phyloP scores from a whole-genome alignment of 495 filamentous ascomycete genomes.

The Daldinia caldariorum region DNA sequence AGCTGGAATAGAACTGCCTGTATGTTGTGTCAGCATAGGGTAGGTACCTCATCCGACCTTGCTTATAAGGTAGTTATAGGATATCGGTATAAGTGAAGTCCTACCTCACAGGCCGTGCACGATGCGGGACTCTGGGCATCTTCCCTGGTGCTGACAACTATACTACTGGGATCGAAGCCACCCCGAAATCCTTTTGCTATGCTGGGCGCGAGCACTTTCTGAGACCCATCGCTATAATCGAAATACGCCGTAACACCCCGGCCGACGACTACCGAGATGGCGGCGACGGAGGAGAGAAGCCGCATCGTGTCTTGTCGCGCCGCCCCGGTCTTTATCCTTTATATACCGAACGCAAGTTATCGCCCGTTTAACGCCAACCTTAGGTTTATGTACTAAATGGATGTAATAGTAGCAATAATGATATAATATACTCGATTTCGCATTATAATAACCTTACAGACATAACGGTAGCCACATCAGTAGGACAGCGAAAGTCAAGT shows the following conservation, averaged over 20 bases:
- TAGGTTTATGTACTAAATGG: too few relatives aligned
- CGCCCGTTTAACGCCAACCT: too few relatives aligned
- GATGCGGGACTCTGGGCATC: conserved; percentile 57
- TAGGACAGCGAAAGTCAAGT: too few relatives aligned
- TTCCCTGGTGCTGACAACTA: conserved; percentile 44
- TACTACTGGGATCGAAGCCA: conserved; percentile 5
- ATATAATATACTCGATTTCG: not conserved
- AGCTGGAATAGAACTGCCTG: conserved; percentile 58
- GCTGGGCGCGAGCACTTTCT: conserved; percentile 19
- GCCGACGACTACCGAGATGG: not conserved
- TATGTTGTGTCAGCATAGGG: conserved; percentile 20
- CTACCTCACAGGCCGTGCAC: conserved; percentile 60
- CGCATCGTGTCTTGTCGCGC: conserved; percentile 14
- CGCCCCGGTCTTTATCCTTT: not conserved
- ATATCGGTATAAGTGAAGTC: conserved; percentile 4
- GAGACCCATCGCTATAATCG: conserved; percentile 3
- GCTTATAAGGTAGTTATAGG: too few relatives aligned
- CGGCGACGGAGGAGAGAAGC: conserved; percentile 11
- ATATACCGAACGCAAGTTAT: too few relatives aligned
- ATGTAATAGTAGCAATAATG: too few relatives aligned
- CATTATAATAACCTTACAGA: not conserved
- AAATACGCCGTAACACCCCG: not conserved
- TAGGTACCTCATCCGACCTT: too few relatives aligned
- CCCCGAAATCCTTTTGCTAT: not conserved
- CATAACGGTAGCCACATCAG: not conserved